Base-by-base conservation (phyloP, 306 rosid species). In the Begonia masoniana region DNA sequence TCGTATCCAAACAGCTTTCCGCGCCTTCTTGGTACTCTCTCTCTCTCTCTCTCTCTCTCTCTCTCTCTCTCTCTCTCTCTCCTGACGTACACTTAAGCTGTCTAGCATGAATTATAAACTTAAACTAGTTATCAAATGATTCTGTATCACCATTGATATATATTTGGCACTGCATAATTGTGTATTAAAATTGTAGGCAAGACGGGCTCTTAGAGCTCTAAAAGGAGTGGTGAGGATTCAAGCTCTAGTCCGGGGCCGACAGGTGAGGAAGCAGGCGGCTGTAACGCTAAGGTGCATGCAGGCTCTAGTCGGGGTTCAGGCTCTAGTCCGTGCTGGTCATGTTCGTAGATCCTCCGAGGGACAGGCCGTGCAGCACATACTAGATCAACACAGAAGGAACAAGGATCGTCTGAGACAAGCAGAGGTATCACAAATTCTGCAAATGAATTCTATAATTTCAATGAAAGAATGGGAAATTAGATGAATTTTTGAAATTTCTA, bases 281-380 rank as follows among this genome's bases (percentile, higher is more conserved):
- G 95, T 86, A 43, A 92, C 96, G 36, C 68, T 92, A 69, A 81
- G 95, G 65, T 92, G 99, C 76, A 92, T 92, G 99, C 99, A 92
- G 62, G 99, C 99, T 2, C 68, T 92, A 3, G 99, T 92, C 65
- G 84, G 96, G 41, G 96, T 92, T 60, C 99, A 92, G 64, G 99
- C 99, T 0, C 74, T 95, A 7, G 95, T 92, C 5, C 71, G 99
- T 64, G 99, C 99, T 49, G 82, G 93, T 14, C 96, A 84, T 13
- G 99, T 86, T 49, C 66, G 99, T 31, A 83, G 81, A 95, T 92
- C 99, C 15, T 57, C 77, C 3, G 95, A 92, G 53, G 99, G 99
- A 1, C 95, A 83, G 60, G 96, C 93, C 7, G 96, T 92, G 45
- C 96, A 92, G 79, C 71, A 71, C 62, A 62, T 86, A 66, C 85